Percentiles rank a stretch among this genome's conserved stretches.
Conservation (phyloP, 2,329 filamentous ascomycete species). For the Fusarium cicatricum region DNA sequence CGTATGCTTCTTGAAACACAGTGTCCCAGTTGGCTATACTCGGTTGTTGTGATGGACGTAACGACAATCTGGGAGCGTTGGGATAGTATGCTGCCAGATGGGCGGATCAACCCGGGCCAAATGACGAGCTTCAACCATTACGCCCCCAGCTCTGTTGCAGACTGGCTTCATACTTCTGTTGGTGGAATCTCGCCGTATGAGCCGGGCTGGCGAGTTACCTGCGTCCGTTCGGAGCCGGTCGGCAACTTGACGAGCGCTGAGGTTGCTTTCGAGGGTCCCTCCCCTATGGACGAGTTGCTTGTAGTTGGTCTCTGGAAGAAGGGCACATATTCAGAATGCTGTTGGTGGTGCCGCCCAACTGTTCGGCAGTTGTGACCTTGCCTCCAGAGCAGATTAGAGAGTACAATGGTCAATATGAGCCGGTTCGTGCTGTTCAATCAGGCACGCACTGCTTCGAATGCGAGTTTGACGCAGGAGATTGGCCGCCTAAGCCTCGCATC, state of each 20-base stretch:
- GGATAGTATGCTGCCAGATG: conserved; percentile 56
- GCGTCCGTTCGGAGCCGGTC: conserved; percentile 47
- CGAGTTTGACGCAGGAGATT: not conserved
- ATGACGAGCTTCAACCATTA: conserved; percentile 64
- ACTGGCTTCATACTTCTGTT: conserved; percentile 54
- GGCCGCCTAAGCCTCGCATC: conserved; percentile 13
- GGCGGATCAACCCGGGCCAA: conserved; percentile 52
- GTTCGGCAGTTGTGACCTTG: conserved; percentile 8
- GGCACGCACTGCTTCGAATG: conserved; percentile 4
- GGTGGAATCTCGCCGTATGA: conserved; percentile 50
- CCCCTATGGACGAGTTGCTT: conserved; percentile 9
- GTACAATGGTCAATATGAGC: not conserved
- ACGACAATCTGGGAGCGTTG: conserved; percentile 62
- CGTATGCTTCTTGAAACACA: conserved; percentile 57
- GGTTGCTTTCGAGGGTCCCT: conserved; percentile 7
- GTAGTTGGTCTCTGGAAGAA: not conserved
- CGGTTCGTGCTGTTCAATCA: not conserved
- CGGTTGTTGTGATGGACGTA: conserved; percentile 51
- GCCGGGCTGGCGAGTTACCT: conserved; percentile 51
- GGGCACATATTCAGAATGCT: conserved; percentile 1
- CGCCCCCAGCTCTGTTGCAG: conserved; percentile 56
- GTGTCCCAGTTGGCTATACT: conserved; percentile 58
- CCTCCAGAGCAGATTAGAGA: not conserved
- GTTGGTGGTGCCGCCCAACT: conserved; percentile 10
- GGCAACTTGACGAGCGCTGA: conserved; percentile 29